Conservation (phyloP, 148 eudicot species). For the Vaccinium darrowii region DNA sequence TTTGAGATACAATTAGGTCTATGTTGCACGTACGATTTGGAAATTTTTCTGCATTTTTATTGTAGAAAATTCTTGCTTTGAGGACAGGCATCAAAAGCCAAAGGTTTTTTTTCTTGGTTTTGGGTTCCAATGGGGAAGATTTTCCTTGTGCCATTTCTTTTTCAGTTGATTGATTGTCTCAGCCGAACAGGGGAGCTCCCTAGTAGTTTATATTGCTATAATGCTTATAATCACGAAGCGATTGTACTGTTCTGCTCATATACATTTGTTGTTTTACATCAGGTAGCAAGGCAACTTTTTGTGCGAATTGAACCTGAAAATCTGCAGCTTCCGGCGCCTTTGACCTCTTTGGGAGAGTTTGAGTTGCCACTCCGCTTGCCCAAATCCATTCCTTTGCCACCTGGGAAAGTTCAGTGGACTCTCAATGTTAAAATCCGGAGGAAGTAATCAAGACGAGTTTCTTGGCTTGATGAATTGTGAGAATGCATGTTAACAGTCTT, state of each 20-base stretch:
- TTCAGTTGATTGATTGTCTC: background rate
- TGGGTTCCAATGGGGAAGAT: background rate
- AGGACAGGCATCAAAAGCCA: background rate
- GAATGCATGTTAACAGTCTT: background rate
- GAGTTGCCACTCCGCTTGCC: conserved; percentile 79
- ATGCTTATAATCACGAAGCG: background rate
- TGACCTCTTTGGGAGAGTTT: conserved; percentile 62
- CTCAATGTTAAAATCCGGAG: conserved; percentile 72
- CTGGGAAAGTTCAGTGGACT: conserved; percentile 67
- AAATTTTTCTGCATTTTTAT: background rate
- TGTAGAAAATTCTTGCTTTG: background rate
- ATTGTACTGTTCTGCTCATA: background rate
- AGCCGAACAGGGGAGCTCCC: background rate
- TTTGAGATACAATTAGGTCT: background rate
- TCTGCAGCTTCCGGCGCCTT: conserved; percentile 63
- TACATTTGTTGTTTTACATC: conserved; percentile 9
- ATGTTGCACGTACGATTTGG: background rate
- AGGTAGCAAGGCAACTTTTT: conserved; percentile 80
- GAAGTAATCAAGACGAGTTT: conserved; percentile 26
- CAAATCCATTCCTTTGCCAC: conserved; percentile 73
- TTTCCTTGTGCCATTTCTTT: background rate
- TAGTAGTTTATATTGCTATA: background rate
- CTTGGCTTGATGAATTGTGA: background rate
- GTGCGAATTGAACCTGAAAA: conserved; percentile 64
- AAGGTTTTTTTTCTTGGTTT: background rate